A percentile compares a stretch with the other conserved stretches of the same genome.
Evolutionary conservation across 108 stramenopile genomes (phyloP).

Genomic region (Skeletonema grethae): DNA sequence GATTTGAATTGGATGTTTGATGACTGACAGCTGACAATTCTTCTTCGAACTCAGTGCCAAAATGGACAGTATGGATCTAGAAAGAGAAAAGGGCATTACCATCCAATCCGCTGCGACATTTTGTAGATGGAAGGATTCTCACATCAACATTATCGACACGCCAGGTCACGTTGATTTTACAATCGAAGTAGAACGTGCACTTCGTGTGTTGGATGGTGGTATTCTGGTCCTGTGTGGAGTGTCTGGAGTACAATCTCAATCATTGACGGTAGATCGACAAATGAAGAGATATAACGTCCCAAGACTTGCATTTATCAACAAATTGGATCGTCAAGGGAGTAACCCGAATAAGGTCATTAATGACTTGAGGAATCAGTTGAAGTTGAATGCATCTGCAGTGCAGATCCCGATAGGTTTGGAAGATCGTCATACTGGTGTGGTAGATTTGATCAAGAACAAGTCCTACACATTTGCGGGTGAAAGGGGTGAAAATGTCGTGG

Average conservation of each 20-base stretch:
- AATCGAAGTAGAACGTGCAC: conserved; percentile 97
- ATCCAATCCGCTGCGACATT: conserved; percentile 99
- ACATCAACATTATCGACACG: conserved; percentile 99
- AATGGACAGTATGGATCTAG: conserved; percentile 99
- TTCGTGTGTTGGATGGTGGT: conserved; percentile 98
- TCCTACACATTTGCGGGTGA: conserved; percentile 88
- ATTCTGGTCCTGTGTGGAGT: conserved; percentile 97
- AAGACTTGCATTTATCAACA: conserved; percentile 98
- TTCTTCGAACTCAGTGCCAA: too few relatives aligned
- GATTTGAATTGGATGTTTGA: too few relatives aligned
- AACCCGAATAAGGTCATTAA: conserved; percentile 92
- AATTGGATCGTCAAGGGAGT: conserved; percentile 96
- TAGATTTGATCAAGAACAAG: conserved; percentile 89
- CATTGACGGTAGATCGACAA: conserved; percentile 98
- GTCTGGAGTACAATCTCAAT: conserved; percentile 97
- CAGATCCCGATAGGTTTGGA: conserved; percentile 98
- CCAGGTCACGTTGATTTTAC: conserved; percentile 98
- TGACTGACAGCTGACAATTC: too few relatives aligned
- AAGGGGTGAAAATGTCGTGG: conserved; percentile 82
- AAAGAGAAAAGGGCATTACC: conserved; percentile 98
- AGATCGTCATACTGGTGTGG: conserved; percentile 87
- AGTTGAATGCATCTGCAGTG: conserved; percentile 95
- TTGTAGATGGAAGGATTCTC: conserved; percentile 93
- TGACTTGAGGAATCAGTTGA: conserved; percentile 85
- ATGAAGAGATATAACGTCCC: conserved; percentile 99